These are phyloP conservation scores for Penicillium janthinellum DNA, from an alignment of 2,329 filamentous ascomycete species.

Conservation along the genomic window DNA sequence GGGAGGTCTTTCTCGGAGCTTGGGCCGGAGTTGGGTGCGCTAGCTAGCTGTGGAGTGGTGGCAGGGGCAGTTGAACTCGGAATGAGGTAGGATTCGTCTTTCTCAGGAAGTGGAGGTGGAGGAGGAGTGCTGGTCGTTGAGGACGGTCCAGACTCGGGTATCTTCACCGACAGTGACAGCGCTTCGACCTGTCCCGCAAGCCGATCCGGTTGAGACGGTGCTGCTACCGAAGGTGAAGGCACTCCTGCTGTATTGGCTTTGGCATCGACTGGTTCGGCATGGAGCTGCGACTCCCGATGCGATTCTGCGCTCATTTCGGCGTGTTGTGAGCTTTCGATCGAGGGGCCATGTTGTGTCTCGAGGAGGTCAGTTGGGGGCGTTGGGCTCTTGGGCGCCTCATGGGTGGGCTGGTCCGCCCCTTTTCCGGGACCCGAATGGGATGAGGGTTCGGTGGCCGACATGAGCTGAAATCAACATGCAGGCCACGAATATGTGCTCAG, in stretches of 20 bases:
- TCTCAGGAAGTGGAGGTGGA: slow-evolving; percentile 51
- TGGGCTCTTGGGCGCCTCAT: slow-evolving; percentile 30
- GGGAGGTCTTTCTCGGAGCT: slow-evolving; percentile 43
- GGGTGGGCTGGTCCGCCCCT: slow-evolving; percentile 25
- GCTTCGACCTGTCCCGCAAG: slow-evolving; percentile 34
- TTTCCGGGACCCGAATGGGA: slow-evolving; percentile 28
- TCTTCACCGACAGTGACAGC: slow-evolving; percentile 33
- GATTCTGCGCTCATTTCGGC: slow-evolving; percentile 18
- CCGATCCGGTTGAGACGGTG: slow-evolving; percentile 23
- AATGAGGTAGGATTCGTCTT: slow-evolving; percentile 56
- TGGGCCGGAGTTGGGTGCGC: slow-evolving; percentile 39
- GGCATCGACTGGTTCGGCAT: slow-evolving; percentile 4
- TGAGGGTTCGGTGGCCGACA: slow-evolving; percentile 37
- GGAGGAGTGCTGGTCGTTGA: slow-evolving; percentile 33
- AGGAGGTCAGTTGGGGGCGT: slow-evolving; percentile 23
- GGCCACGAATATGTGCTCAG: slow-evolving; percentile 18
- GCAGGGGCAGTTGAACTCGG: slow-evolving; percentile 50
- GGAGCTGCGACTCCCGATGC: slow-evolving; percentile 4
- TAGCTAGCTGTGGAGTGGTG: slow-evolving; percentile 43
- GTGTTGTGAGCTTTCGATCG: slow-evolving; percentile 14
- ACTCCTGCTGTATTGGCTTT: slow-evolving; percentile 8
- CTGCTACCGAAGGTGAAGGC: slow-evolving; percentile 15
- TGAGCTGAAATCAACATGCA: slow-evolving; percentile 47
- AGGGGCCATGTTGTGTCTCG: slow-evolving; percentile 24
- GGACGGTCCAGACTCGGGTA: slow-evolving; percentile 19